Base-by-base conservation (phyloP, 192 early-diverging fungal genomes). In the Jimgerdemannia lactiflua region DNA sequence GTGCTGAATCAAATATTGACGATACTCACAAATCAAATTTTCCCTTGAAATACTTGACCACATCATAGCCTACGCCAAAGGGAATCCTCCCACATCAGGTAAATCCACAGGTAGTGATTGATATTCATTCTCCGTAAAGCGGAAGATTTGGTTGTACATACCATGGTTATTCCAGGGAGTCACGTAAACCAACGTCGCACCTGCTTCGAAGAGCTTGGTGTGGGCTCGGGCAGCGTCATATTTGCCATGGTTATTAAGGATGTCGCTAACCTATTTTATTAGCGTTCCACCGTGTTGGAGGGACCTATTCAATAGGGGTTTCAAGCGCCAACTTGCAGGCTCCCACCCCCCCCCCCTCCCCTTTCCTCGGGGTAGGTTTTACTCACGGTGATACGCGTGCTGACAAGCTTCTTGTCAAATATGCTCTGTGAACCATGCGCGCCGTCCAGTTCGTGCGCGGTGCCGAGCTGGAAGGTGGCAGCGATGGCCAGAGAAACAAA, bases 141-240 rank as follows among this genome's bases (percentile, higher is more conserved):
- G 49, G n/a, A 19, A 43, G 4, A n/a, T 39, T 20, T 69, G 17
- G 18, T n/a, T 65, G 64, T 43, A 70, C 67, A 42, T 67, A 82
- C 82, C 82, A 49, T 74, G 71, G 74, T 78, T 84, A 73, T 84
- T 84, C 82, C 82, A 84, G 17, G 82, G 82, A 0, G 82, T 84
- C 4, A 84, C 79, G 64, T 84, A 84, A 40, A 77, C 82, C 66
- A 84, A 42, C n/a, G 79, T 76, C 9, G 67, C 72, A 64, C 78
- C 82, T 18, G 66, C 72, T 29, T 67, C 41, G 44, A 78, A 82
- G 14, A 44, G 40, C 71, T 82, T 82, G 3, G 65, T 78, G 69
- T 75, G 74, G 9, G 80, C 74, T 39, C 74, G 67, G 49, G 43
- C 18, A n/a, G 40, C 41, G 20, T 78, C 59, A 42, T 70, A 74